Conservation (phyloP, 202 grass and related monocot species). For the Schoenoplectus tabernaemontani region DNA sequence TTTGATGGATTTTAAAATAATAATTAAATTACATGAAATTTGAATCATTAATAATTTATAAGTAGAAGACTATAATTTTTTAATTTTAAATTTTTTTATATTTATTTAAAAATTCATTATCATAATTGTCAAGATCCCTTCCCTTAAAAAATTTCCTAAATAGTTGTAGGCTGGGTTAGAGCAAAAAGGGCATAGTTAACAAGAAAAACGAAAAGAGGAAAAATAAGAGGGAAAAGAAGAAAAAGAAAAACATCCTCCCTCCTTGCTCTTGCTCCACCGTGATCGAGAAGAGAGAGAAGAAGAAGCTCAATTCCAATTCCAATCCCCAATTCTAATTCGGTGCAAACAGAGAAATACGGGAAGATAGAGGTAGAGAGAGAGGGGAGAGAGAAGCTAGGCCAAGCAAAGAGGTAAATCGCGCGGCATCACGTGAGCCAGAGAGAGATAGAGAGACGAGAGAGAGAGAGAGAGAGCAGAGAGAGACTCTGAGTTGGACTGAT, state of each 20-base stretch:
- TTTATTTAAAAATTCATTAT: too few relatives aligned
- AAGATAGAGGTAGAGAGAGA: not conserved
- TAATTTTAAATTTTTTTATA: too few relatives aligned
- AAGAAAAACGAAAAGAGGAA: constrained; percentile 2
- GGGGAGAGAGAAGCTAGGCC: not conserved
- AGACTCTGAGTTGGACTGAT: not conserved
- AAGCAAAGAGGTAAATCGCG: not conserved
- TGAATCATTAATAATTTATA: too few relatives aligned
- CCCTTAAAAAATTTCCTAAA: too few relatives aligned
- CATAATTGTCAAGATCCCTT: too few relatives aligned
- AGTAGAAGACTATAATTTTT: too few relatives aligned
- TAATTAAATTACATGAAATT: too few relatives aligned
- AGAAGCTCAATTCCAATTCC: not conserved
- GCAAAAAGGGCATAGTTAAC: constrained; percentile 18
- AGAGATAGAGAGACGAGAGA: not conserved
- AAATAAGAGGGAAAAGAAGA: too few relatives aligned
- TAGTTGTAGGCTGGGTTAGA: too few relatives aligned
- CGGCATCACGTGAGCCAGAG: not conserved
- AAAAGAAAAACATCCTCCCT: constrained; percentile 9
- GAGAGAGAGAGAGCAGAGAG: too few relatives aligned
- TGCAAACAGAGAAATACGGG: too few relatives aligned
- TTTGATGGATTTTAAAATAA: too few relatives aligned
- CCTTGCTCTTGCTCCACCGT: constrained; percentile 7
- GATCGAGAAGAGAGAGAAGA: constrained; percentile 25
- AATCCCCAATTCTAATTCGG: not conserved